Conservation (phyloP, 345 rosid genomes). For the Iberis pinnata region DNA sequence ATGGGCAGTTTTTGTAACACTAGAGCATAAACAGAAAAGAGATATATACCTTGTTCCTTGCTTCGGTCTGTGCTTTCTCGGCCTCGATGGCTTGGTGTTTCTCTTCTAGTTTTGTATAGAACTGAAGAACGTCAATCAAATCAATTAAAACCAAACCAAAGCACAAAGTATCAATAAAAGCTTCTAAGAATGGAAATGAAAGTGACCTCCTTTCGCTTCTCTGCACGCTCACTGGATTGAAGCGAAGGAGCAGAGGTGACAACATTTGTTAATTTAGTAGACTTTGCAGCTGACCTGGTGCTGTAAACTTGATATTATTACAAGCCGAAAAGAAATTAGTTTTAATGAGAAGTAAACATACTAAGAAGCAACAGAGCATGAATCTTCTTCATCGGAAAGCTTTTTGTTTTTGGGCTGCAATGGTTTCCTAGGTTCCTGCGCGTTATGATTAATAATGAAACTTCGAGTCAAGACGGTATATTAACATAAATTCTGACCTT, state of each 20-base stretch:
- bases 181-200: neutral
- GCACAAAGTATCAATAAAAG: neutral
- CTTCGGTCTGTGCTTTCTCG: constrained; percentile 68
- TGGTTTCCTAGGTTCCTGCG: constrained; percentile 50
- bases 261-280: constrained; percentile 36
- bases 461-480: neutral
- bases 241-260: constrained; percentile 63
- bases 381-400: constrained; percentile 64
- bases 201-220: constrained; percentile 77
- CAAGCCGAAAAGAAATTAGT: constrained; percentile 1
- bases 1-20: neutral
- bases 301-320: constrained; percentile 26
- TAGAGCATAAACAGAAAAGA: neutral
- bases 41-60: constrained; percentile 54
- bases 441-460: neutral
- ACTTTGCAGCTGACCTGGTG: constrained; percentile 49
- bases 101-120: constrained; percentile 70
- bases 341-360: constrained; percentile 30
- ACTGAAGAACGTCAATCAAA: constrained; percentile 38
- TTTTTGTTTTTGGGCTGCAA: constrained; percentile 61
- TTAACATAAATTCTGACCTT: constrained; percentile 16
- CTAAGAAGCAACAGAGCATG: constrained; percentile 63
- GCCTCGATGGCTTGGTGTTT: constrained; percentile 76
- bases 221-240: constrained; percentile 71
- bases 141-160: constrained; percentile 1